Evolutionary conservation across 306 rosid genomes (phyloP).

Genomic region (Pueraria montana): DNA sequence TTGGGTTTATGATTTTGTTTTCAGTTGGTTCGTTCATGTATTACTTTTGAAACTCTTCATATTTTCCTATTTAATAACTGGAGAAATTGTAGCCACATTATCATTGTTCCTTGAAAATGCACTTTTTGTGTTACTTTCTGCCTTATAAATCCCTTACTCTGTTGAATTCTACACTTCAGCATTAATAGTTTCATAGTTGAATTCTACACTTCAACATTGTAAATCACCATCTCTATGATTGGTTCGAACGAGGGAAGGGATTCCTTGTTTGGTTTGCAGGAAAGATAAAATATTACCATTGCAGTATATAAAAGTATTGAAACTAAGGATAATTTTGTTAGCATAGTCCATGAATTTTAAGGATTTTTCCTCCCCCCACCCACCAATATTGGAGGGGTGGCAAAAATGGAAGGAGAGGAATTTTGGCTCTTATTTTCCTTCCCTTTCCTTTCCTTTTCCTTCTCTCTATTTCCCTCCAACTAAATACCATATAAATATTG

Average conservation of each 20-base stretch:
- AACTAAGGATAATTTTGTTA: not conserved
- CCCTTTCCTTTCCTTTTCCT: too few relatives aligned
- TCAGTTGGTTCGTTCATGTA: conserved; percentile 36
- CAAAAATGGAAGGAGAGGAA: too few relatives aligned
- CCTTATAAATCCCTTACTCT: not conserved
- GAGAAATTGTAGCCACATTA: not conserved
- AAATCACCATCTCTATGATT: not conserved
- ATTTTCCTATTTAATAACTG: not conserved
- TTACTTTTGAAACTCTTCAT: not conserved
- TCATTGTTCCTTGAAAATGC: not conserved
- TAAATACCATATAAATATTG: too few relatives aligned
- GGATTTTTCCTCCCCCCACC: too few relatives aligned
- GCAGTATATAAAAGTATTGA: not conserved
- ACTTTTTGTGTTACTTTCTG: not conserved
- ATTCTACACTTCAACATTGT: conserved; percentile 8
- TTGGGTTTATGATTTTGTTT: conserved; percentile 15
- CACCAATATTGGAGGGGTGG: too few relatives aligned
- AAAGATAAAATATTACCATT: not conserved
- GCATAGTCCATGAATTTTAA: too few relatives aligned
- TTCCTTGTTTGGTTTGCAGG: not conserved
- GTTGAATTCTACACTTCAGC: not conserved
- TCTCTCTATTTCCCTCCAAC: too few relatives aligned
- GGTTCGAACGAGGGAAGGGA: not conserved
- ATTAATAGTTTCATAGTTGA: too few relatives aligned
- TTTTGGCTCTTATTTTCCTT: too few relatives aligned